phyloP scores from a whole-genome alignment of 169 alveolate genomes.

The Cytauxzoon felis region DNA sequence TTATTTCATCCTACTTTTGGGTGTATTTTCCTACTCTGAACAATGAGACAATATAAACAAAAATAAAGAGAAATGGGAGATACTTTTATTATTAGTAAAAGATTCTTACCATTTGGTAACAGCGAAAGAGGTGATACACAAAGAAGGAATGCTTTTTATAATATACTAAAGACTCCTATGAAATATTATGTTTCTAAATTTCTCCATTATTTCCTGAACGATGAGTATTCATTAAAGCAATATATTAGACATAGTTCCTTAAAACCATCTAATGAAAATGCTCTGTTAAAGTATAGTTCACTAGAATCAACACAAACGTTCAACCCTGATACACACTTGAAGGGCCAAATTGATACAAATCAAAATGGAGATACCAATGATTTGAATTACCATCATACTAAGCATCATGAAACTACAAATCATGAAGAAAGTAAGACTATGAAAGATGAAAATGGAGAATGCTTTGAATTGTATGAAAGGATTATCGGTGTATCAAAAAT shows the following conservation, averaged over 20 bases:
- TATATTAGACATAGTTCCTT: conserved; percentile 7
- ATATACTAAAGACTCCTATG: conserved; percentile 26
- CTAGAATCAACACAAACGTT: not conserved
- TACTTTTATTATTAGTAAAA: not conserved
- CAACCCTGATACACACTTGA: not conserved
- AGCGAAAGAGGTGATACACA: conserved; percentile 1
- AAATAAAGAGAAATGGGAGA: too few species aligned
- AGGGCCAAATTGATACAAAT: not conserved
- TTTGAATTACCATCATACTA: not conserved
- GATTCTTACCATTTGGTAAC: conserved; percentile 28
- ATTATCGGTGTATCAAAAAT: conserved; percentile 9
- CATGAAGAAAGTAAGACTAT: not conserved
- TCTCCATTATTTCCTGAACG: conserved; percentile 19
- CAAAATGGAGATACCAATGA: not conserved
- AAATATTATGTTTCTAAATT: conserved; percentile 7
- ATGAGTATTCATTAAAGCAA: conserved; percentile 16
- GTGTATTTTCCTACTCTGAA: not conserved
- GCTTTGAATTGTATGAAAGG: not conserved
- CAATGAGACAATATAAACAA: too few species aligned
- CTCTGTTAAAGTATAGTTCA: conserved; percentile 13
- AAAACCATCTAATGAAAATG: conserved; percentile 18
- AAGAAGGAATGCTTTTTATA: not conserved
- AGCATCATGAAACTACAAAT: not conserved
- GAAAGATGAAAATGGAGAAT: not conserved
- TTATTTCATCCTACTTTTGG: too few species aligned